A percentile compares a stretch with the other conserved stretches of the same genome.
Conservation (phyloP, 2,329 filamentous ascomycete species). For the Alternaria sp. region DNA sequence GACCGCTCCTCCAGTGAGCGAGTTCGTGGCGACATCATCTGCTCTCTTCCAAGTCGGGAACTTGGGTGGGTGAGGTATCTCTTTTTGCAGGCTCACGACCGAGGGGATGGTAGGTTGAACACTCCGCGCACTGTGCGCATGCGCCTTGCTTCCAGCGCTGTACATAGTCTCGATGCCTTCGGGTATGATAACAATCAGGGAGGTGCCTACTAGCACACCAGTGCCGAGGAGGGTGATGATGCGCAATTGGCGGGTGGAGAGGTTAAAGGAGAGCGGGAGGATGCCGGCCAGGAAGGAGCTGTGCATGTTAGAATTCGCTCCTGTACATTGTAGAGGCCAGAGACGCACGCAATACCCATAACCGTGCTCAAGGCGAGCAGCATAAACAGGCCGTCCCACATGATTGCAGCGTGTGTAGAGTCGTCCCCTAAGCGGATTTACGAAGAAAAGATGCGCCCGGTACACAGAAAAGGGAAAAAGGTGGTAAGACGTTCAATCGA, state of each 20-base stretch:
- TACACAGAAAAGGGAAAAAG: slow-evolving; percentile 19
- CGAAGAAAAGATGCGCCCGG: slow-evolving; percentile 20
- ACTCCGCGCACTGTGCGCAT: slow-evolving; percentile 29
- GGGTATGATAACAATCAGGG: slow-evolving; percentile 95
- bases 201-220: slow-evolving; percentile 92
- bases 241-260: slow-evolving; percentile 85
- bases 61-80: slow-evolving; percentile 28
- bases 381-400: slow-evolving; percentile 69
- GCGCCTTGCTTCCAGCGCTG: slow-evolving; percentile 51
- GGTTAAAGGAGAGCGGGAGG: slow-evolving; percentile 84
- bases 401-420: slow-evolving; percentile 34
- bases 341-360: slow-evolving; percentile 68
- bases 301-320: slow-evolving; percentile 24
- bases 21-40: slow-evolving; percentile 19
- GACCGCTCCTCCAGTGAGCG: slow-evolving; percentile 21
- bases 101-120: slow-evolving; percentile 35
- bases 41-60: slow-evolving; percentile 29
- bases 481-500: slow-evolving; percentile 14
- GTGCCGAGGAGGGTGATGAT: slow-evolving; percentile 91
- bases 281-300: slow-evolving; percentile 95
- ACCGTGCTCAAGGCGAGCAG: slow-evolving; percentile 68
- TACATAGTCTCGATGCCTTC: slow-evolving; percentile 94
- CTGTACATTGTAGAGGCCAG: background rate
- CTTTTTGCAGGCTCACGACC: slow-evolving; percentile 34
- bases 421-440: slow-evolving; percentile 12